Conservation (phyloP, 108 stramenopile genomes). For the Discostella stelligeroides region DNA sequence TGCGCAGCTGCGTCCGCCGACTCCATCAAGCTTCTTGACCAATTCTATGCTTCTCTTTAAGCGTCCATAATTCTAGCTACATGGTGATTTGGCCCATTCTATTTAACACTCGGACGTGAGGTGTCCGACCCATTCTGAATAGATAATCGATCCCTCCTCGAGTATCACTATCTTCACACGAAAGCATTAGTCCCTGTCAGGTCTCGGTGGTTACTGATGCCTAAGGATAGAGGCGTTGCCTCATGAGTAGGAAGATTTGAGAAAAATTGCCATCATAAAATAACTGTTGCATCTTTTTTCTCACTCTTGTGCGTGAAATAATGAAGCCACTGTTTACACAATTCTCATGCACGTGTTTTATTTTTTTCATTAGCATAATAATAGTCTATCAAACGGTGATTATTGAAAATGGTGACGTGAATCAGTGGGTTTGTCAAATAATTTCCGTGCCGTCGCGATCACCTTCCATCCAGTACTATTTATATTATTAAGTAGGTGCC, state of each 20-base stretch:
- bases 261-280: conserved; percentile 15
- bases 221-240: conserved; percentile 1
- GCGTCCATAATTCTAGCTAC: neutral
- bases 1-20: conserved; percentile 54
- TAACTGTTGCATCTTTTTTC: conserved; percentile 5
- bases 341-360: too few species aligned
- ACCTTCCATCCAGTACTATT: too few species aligned
- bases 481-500: too few species aligned
- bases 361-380: too few species aligned
- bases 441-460: too few species aligned
- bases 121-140: neutral
- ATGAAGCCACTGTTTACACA: too few species aligned
- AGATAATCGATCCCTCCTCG: conserved; percentile 3
- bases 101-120: neutral
- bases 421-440: too few species aligned
- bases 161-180: neutral
- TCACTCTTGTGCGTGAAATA: neutral
- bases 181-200: neutral
- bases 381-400: too few species aligned
- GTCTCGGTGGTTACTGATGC: conserved; percentile 3
- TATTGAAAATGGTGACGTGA: too few species aligned
- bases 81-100: conserved; percentile 2
- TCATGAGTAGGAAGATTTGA: conserved; percentile 15
- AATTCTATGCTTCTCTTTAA: conserved; percentile 62
- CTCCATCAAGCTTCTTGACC: conserved; percentile 51